Conservation (phyloP, 805 yeast genomes). For the Lipomyces sp. region DNA sequence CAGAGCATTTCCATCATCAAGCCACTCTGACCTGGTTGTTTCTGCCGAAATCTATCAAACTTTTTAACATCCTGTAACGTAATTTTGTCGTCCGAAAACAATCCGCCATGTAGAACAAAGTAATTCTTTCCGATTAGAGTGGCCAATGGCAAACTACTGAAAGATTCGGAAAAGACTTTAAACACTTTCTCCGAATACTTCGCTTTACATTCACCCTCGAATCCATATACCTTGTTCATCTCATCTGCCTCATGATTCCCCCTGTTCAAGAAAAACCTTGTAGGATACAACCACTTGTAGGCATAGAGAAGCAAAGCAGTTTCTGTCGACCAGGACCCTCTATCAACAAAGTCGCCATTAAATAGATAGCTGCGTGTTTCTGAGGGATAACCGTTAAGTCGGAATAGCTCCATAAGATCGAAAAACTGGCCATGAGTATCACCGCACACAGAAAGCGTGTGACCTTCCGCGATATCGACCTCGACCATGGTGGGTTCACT, state of each 20-base stretch:
- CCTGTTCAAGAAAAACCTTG: conserved; percentile 73
- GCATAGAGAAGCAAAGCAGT: conserved; percentile 82
- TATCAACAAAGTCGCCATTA: conserved; percentile 97
- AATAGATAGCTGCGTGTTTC: conserved; percentile 76
- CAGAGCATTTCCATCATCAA: conserved; percentile 94
- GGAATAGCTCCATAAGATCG: conserved; percentile 82
- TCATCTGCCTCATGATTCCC: conserved; percentile 97
- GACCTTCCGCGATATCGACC: conserved; percentile 50
- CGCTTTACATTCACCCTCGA: conserved; percentile 91
- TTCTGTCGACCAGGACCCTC: conserved; percentile 98
- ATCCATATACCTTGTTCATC: conserved; percentile 96
- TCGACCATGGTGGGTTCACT: conserved; percentile 79
- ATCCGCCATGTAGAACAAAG: conserved; percentile 93
- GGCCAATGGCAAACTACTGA: conserved; percentile 84
- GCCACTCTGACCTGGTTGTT: conserved; percentile 89
- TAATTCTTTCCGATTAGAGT: conserved; percentile 77
- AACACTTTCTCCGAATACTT: conserved; percentile 83
- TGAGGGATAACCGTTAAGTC: conserved; percentile 70
- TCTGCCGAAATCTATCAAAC: conserved; percentile 64
- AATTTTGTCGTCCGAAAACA: conserved; percentile 76
- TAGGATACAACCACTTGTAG: conserved; percentile 77
- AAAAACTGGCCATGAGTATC: conserved; percentile 98
- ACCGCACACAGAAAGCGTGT: conserved; percentile 84
- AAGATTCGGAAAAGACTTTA: conserved; percentile 82
- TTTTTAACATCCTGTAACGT: conserved; percentile 74